Percentiles rank a stretch among this genome's conserved stretches.
Conservation (phyloP, 2,329 filamentous ascomycete genomes). For the Rhinocladiella mackenziei region DNA sequence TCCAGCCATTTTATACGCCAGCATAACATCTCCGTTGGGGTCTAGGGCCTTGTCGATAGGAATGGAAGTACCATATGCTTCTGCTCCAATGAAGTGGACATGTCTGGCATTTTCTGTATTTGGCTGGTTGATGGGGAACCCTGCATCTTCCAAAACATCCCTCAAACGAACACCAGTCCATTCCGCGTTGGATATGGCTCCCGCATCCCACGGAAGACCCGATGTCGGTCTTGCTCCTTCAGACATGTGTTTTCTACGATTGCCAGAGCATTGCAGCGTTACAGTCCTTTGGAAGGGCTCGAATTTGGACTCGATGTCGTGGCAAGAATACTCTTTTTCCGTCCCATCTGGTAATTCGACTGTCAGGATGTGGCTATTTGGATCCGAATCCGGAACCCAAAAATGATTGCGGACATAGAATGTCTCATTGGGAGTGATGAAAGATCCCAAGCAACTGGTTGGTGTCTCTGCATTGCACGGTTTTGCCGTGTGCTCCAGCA, state of each 20-base stretch:
- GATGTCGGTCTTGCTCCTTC: slow-evolving; percentile 47
- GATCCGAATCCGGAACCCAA: slow-evolving; percentile 53
- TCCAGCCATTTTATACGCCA: slow-evolving; percentile 61
- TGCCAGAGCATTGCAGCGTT: slow-evolving; percentile 59
- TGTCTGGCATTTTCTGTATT: slow-evolving; percentile 41
- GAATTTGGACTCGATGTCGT: slow-evolving; percentile 52
- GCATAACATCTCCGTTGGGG: slow-evolving; percentile 62
- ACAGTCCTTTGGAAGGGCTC: slow-evolving; percentile 51
- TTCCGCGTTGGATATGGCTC: slow-evolving; percentile 58
- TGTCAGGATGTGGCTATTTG: slow-evolving; percentile 47
- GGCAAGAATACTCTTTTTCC: slow-evolving; percentile 51
- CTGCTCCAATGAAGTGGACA: slow-evolving; percentile 56
- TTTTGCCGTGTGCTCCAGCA: slow-evolving; percentile 52
- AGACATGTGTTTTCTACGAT: slow-evolving; percentile 59
- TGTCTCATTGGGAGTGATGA: slow-evolving; percentile 53
- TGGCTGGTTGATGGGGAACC: slow-evolving; percentile 43
- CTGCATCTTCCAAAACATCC: slow-evolving; percentile 56
- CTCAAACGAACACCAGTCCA: slow-evolving; percentile 56
- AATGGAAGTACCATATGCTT: slow-evolving; percentile 58
- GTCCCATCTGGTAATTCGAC: slow-evolving; percentile 56
- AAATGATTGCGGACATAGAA: slow-evolving; percentile 63
- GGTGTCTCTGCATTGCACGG: slow-evolving; percentile 63
- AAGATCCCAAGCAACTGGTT: slow-evolving; percentile 46
- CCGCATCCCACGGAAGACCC: slow-evolving; percentile 57
- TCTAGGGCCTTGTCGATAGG: slow-evolving; percentile 57